phyloP scores from a whole-genome alignment of 73 alveolate species.

The Tetrahymena borealis region DNA sequence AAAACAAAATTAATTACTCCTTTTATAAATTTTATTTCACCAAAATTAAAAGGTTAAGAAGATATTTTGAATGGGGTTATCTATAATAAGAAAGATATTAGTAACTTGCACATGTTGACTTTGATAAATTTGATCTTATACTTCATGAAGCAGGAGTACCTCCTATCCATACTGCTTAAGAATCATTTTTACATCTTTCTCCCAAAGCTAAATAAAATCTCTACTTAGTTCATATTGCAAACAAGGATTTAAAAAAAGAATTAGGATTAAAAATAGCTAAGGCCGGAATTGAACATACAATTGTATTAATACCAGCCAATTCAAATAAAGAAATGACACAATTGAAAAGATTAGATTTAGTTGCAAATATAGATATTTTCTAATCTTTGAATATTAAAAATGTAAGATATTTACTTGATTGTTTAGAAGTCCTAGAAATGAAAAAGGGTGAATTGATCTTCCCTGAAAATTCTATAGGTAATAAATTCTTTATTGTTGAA shows the following conservation, averaged over 20 bases:
- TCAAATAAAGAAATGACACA: conserved; percentile 25
- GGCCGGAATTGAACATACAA: conserved; percentile 40
- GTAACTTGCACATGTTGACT: conserved; percentile 16
- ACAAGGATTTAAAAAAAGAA: conserved; percentile 28
- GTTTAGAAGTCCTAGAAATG: conserved; percentile 12
- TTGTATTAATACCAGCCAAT: conserved; percentile 29
- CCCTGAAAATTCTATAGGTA: conserved; percentile 40
- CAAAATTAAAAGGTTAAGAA: not conserved
- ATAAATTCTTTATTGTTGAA: conserved; percentile 34
- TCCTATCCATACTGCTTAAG: conserved; percentile 39
- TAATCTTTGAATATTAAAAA: conserved; percentile 21
- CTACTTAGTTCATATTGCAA: conserved; percentile 31
- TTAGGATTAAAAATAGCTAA: conserved; percentile 37
- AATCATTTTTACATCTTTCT: conserved; percentile 3
- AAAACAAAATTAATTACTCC: too few species aligned
- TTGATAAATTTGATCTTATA: conserved; percentile 19
- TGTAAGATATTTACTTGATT: conserved; percentile 27
- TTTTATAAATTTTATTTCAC: too few species aligned
- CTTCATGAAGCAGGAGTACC: conserved; percentile 48
- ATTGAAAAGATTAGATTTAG: conserved; percentile 32
- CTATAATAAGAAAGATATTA: conserved; percentile 21
- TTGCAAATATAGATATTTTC: conserved; percentile 28
- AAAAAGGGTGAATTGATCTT: conserved; percentile 30
- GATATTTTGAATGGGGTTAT: conserved; percentile 11
- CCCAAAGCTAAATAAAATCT: conserved; percentile 15